Conservation (phyloP, 495 filamentous ascomycete genomes). For the Paragyromitra xinjiangensis region DNA sequence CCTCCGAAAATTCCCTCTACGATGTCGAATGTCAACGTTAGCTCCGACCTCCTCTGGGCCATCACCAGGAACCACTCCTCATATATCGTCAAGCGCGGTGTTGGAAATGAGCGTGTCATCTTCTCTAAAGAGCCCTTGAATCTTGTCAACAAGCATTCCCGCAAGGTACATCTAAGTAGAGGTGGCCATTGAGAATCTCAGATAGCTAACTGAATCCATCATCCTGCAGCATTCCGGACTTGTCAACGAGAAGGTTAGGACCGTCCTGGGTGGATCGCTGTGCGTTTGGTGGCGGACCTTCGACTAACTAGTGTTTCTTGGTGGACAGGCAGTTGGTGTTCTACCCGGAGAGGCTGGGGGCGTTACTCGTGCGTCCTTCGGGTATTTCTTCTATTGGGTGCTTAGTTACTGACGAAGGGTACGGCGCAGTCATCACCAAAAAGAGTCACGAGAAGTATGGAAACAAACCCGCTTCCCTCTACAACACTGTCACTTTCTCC, state of each 20-base stretch:
- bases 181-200: not conserved
- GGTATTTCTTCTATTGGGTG: not conserved
- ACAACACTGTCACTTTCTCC: conserved; percentile 71
- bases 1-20: not conserved
- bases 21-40: conserved; percentile 51
- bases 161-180: conserved; percentile 71
- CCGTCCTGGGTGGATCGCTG: not conserved
- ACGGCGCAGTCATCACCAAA: conserved; percentile 73
- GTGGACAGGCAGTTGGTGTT: conserved; percentile 79
- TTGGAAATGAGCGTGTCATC: conserved; percentile 72
- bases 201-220: conserved; percentile 57
- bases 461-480: conserved; percentile 74
- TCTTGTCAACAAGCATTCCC: conserved; percentile 84
- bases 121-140: conserved; percentile 96
- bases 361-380: conserved; percentile 62
- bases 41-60: conserved; percentile 53
- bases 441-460: conserved; percentile 68
- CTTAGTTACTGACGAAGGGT: not conserved
- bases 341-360: conserved; percentile 71
- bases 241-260: conserved; percentile 87
- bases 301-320: conserved; percentile 48
- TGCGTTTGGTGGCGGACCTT: not conserved
- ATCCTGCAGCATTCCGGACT: conserved; percentile 79
- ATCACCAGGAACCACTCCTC: conserved; percentile 54
- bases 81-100: conserved; percentile 87